These are phyloP conservation scores for Zymoseptoria tritici DNA, from an alignment of 2,329 filamentous ascomycete species.

Conservation along the genomic window DNA sequence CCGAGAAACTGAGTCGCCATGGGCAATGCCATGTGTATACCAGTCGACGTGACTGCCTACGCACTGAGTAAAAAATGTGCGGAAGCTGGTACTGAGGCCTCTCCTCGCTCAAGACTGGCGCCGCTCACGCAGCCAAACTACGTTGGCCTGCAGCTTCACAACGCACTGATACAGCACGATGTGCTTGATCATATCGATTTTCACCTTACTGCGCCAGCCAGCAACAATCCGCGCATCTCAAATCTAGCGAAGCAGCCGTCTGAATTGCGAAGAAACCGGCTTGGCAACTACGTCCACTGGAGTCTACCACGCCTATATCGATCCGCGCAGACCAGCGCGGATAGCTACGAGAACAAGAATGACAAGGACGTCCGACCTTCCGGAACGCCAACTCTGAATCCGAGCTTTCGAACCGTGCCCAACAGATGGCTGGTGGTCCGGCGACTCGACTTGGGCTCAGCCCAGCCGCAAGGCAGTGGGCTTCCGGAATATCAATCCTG, in stretches of 20 bases:
- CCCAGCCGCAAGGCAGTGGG: neutral
- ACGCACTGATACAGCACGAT: neutral
- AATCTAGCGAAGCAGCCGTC: neutral
- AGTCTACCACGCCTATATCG: conserved; percentile 1
- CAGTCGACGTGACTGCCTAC: no score
- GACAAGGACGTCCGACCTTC: neutral
- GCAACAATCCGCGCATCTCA: conserved; percentile 1
- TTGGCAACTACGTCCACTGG: conserved; percentile 4
- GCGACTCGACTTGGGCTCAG: conserved; percentile 1
- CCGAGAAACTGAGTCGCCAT: no score
- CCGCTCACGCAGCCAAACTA: conserved; percentile 4
- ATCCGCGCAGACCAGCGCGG: no score
- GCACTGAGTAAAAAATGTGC: neutral
- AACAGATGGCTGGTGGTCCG: conserved; percentile 9
- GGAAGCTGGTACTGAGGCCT: neutral
- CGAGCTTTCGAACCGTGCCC: conserved; percentile 3
- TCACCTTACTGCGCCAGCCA: neutral
- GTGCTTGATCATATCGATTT: neutral
- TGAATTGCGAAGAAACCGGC: neutral
- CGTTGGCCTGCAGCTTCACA: neutral
- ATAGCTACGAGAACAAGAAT: no score
- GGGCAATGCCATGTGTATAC: no score
- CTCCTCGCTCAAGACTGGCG: neutral
- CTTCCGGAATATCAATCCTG: conserved; percentile 2
- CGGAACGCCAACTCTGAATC: conserved; percentile 1